Base-by-base conservation (phyloP, 2,329 filamentous ascomycete species). In the Penicillium sp. region DNA sequence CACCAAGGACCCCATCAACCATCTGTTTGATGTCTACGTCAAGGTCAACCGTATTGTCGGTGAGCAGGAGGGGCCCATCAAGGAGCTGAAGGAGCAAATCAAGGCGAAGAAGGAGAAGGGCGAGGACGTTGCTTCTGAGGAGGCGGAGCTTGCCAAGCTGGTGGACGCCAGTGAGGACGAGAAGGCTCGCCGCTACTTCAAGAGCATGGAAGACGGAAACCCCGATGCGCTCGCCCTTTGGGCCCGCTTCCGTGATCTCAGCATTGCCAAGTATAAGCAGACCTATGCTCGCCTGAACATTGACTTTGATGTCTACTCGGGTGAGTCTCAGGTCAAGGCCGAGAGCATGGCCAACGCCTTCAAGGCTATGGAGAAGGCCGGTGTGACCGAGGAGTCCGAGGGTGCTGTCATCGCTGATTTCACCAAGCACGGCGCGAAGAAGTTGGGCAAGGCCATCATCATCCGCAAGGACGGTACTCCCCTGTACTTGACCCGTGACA, bases 341-440 rank as follows among this genome's bases (percentile, higher is more conserved):
- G 78, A 82, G 61, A 83, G 80, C 48, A 81, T 88, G 70, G 73
- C 77, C 7, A 69, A 73, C 35, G 83, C 83, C 1, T 81, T 83
- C 41, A 66, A 76, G 27, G 67, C 75, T 0, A 73, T 88, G 65
- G 74, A 78, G 55, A 76, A 81, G 46, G 77, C 78, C 46, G 78
- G 77, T 1, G 72, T 87, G 2, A 80, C 78, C 2, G 81, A 87
- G 58, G 73, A 81, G 47, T 80, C 78, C 25, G 81, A 87, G 9
- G 85, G 80, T 1, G 83, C 84, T 0, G 77, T 80, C 54, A 79
- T 85, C 54, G 81, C 88, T 43, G 83, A 89, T 65, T 81, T 88
- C 49, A 74, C 77, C 32, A 86, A 87, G 62, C 81, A 88, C 61
- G 76, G 77, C 5, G 76, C 76, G 2, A 86, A 83, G 64, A 85